Evolutionary conservation across 2,329 filamentous ascomycete species (phyloP).

Genomic region (Phyllosticta paracitricarpa): DNA sequence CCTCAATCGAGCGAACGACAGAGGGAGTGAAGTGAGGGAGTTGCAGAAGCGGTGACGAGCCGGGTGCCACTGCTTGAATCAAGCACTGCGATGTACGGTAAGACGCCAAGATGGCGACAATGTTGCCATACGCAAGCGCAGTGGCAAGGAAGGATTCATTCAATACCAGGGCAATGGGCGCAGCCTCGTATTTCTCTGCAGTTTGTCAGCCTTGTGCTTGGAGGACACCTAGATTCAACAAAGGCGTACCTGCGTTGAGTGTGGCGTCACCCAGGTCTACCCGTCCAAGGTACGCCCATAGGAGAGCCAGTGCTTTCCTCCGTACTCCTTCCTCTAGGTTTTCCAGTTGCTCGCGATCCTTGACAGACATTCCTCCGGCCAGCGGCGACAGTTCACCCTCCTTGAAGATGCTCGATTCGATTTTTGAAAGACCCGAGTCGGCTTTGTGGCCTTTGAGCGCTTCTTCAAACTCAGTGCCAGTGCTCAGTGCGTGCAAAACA

Average conservation of each 20-base stretch:
- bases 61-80: constrained; percentile 79
- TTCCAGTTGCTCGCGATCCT: constrained; percentile 68
- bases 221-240: not conserved
- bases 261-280: constrained; percentile 70
- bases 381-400: constrained; percentile 42
- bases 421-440: constrained; percentile 68
- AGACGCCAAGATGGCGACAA: constrained; percentile 68
- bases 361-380: constrained; percentile 52
- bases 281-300: constrained; percentile 92
- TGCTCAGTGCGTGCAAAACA: constrained; percentile 71
- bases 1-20: constrained; percentile 56
- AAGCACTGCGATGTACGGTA: constrained; percentile 77
- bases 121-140: constrained; percentile 76
- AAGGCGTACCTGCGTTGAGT: constrained; percentile 52
- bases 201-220: constrained; percentile 13
- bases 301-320: constrained; percentile 75
- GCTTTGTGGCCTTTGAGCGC: constrained; percentile 67
- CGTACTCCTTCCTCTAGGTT: constrained; percentile 70
- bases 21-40: constrained; percentile 72
- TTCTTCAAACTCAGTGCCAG: constrained; percentile 74
- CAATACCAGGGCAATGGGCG: constrained; percentile 73
- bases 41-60: constrained; percentile 79
- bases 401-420: constrained; percentile 71
- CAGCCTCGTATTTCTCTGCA: constrained; percentile 79
- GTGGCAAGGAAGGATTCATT: constrained; percentile 84